Base-by-base conservation (phyloP, 768 basidiomycete genomes). In the Lentinula raphanica region DNA sequence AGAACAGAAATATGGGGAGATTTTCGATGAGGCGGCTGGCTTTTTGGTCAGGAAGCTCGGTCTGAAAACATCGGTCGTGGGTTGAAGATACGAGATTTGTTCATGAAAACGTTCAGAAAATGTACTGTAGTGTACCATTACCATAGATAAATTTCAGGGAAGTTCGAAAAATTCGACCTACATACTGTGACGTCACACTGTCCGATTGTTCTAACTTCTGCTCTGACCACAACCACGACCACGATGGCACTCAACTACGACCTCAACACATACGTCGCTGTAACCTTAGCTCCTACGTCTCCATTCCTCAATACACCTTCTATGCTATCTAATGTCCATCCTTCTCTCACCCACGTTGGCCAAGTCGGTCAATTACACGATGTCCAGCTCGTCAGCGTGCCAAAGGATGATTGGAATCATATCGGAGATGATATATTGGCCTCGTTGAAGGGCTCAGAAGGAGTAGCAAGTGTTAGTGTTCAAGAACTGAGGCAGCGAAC, bases 351-450 rank as follows among this genome's bases (percentile, higher is more conserved):
- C 0, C 66, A 76, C 54, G 67, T 78, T 1, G 77, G 79, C 5
- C 70, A 69, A 40, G 76, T 79, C 17, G 79, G 78, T 19, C 65
- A 69, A 57, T 60, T 80, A 58, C 57, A 67, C 15, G 77, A 79
- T 59, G 76, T 79, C 15, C 79, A 77, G 58, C 63, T 79, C n/a
- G 66, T 79, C 57, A 73, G 76, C 66, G 68, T 78, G 3, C 72
- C 78, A 2, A 76, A 74, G 54, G 62, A 59, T 1, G 65, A 71
- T 35, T 79, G 78, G 79, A 66, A 66, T 28, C 50, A 54, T 38
- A 66, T 63, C n/a, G 59, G 60, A 38, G 68, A 63, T 3, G 71
- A 72, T 25, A 66, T 78, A 23, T 44, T 74, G 56, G 63, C 56
- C 7, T 58, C 67, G 0, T 63, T 78, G 53, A 69, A 67, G 51